Base-by-base conservation (phyloP, 768 basidiomycete genomes). In the Suillus tomentosus region DNA sequence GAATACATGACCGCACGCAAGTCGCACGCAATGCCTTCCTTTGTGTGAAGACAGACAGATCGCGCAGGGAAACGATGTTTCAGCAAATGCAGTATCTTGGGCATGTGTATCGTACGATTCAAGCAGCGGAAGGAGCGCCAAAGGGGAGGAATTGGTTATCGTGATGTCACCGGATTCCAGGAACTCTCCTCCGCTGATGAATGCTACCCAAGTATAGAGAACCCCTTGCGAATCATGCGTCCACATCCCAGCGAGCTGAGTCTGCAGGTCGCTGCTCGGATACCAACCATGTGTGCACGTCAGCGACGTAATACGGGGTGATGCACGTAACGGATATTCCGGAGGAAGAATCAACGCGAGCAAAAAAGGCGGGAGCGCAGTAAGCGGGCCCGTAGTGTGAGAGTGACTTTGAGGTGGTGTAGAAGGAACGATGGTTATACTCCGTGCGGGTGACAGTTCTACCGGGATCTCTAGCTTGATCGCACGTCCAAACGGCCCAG, bases 1-100 rank as follows among this genome's bases (percentile, higher is more conserved):
- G 73, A 95, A 96, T 14, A 95, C 83, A 73, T 96, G 95, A 1
- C 76, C 75, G 71, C 94, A 96, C 3, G 79, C 72, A 57, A 96
- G 79, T 66, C 85, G 81, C 17, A 95, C 69, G 72, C 94, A 95
- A 67, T 85, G 84, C 15, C 84, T 81, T 51, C 95, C 95, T 72
- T 93, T 95, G 64, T 86, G 77, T 15, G 84, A 82, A 42, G 84
- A 82, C 5, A 96, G 76, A 73, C 95, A 96, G 58, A 96, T 86
- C 31, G 87, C 80, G 71, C 95, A 96, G 34, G 80, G 74, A 74
- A 91, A 91, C 0, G 89, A 86, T 17, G 80, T 82, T 61, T 81
- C 78, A 10, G 86, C 82, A 70, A 96, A 96, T 62, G 80, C 76
- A 14, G 78, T 76, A 31, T 79, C 79, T 69, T 79, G 79, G 14